phyloP scores from a whole-genome alignment of 257 asterid species.

The Salvia rosmarinus region DNA sequence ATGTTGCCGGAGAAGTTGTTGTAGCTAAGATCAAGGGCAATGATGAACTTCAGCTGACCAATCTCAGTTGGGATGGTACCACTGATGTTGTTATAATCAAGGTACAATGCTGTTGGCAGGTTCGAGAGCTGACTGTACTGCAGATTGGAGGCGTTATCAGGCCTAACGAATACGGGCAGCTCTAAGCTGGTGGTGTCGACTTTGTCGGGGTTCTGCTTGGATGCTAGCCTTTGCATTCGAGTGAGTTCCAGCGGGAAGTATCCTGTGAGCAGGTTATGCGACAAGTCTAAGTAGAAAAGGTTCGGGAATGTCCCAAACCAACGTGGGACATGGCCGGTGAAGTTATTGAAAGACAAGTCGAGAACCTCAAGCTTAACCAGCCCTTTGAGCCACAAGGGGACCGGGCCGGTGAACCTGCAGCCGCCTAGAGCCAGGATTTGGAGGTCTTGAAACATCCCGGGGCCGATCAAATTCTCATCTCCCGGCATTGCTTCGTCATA shows the following conservation, averaged over 20 bases:
- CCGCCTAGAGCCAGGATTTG: conserved; percentile 80
- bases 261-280: conserved; percentile 66
- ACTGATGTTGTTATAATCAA: conserved; percentile 54
- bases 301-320: conserved; percentile 70
- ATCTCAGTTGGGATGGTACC: conserved; percentile 75
- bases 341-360: conserved; percentile 64
- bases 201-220: conserved; percentile 52
- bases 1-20: conserved; percentile 74
- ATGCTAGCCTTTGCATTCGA: conserved; percentile 57
- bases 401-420: conserved; percentile 61
- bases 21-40: conserved; percentile 67
- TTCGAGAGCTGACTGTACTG: conserved; percentile 80
- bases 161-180: conserved; percentile 88
- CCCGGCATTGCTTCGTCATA: conserved; percentile 64
- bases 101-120: conserved; percentile 85
- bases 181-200: conserved; percentile 64
- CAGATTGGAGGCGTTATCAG: conserved; percentile 74
- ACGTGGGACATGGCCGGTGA: conserved; percentile 72
- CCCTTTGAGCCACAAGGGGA: conserved; percentile 69
- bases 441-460: conserved; percentile 60
- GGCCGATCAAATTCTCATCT: conserved; percentile 42
- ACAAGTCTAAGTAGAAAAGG: conserved; percentile 88
- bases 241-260: conserved; percentile 65
- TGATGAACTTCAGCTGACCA: conserved; percentile 73
- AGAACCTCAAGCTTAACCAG: conserved; percentile 66